Evolutionary conservation across 768 basidiomycete genomes (phyloP).

Genomic region (Boletellus emodensis): DNA sequence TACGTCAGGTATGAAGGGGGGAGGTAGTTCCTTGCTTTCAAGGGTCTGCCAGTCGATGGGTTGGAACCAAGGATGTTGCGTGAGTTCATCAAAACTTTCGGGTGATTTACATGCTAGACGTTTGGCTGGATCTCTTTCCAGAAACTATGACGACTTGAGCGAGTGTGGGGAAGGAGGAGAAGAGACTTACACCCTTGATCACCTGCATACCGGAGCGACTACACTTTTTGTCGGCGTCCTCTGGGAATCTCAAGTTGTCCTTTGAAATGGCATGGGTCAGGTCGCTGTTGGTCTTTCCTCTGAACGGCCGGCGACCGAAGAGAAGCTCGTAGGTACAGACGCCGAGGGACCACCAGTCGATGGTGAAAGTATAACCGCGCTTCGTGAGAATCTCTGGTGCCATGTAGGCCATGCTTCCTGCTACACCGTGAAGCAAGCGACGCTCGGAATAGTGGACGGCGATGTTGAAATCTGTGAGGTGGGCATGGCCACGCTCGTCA

Average conservation of each 20-base stretch:
- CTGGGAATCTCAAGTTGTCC: conserved; percentile 85
- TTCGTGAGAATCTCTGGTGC: conserved; percentile 87
- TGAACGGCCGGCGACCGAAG: conserved; percentile 88
- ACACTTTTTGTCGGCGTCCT: conserved; percentile 78
- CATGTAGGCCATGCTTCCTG: conserved; percentile 99
- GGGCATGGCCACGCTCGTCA: conserved; percentile 93
- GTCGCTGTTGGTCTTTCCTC: conserved; percentile 90
- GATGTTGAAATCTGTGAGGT: conserved; percentile 98
- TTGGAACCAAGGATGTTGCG: conserved; percentile 81
- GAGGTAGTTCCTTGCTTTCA: conserved; percentile 65
- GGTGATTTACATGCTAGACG: conserved; percentile 82
- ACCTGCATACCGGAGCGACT: conserved; percentile 74
- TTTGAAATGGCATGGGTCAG: conserved; percentile 90
- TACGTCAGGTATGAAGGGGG: conserved; percentile 91
- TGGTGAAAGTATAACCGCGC: conserved; percentile 89
- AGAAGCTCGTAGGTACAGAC: conserved; percentile 91
- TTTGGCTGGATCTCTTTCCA: conserved; percentile 79
- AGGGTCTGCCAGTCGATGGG: conserved; percentile 87
- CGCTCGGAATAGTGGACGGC: conserved; percentile 94
- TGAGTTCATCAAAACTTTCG: conserved; percentile 77
- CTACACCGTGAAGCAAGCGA: conserved; percentile 80
- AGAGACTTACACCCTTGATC: conserved; percentile 65
- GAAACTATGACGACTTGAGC: conserved; percentile 47
- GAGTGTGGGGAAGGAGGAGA: conserved; percentile 9
- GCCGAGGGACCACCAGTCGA: conserved; percentile 97